Base-by-base conservation (phyloP, 2,329 filamentous ascomycete species). In the Magnaporthiopsis incrustans region DNA sequence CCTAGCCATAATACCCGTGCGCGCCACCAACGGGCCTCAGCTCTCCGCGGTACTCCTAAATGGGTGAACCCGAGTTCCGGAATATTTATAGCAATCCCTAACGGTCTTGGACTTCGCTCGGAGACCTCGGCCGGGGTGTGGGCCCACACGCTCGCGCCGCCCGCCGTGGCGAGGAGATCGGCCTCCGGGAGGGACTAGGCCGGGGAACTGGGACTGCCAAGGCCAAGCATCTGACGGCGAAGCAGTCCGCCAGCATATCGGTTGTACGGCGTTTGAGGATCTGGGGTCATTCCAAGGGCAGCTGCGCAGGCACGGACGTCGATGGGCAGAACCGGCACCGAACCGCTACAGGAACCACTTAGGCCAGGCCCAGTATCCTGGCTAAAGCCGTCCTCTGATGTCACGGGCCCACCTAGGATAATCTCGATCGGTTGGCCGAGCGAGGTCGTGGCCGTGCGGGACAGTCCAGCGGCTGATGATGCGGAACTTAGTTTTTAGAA, bases 401-500 rank as follows among this genome's bases (percentile, higher is more conserved):
- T 22, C 38, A 53, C n/a, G 32, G 60, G 44, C 38, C 60, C 35
- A 7, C 27, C 60, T 12, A 61, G 38, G 2, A 61, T 33, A 18
- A 22, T 27, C 35, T 32, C 38, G 60, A 61, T 38, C 12, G 60
- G 14, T 25, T 50, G 12, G 10, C 25, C 22, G 33, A 61, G 27
- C 3, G 38, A 61, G 22, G 27, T 15, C 14, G 60, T 61, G 33
- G 38, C 38, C 26, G 60, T 61, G 38, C 60, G 60, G 60, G 60
- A 61, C 30, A 53, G 38, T 3, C 60, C 60, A 26, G 60, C 60
- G 18, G 27, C 60, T n/a, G 38, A 61, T 53, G 11, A 61, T 38
- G 56, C 56, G 56, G 8, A 57, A 7, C 14, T 27, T 57, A 2
- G 3, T 57, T n/a, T n/a, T 5, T 30, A 30, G 30, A 30, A 30